Base-by-base conservation (phyloP, 176 grass and related monocot genomes). In the Oryza longistaminata region DNA sequence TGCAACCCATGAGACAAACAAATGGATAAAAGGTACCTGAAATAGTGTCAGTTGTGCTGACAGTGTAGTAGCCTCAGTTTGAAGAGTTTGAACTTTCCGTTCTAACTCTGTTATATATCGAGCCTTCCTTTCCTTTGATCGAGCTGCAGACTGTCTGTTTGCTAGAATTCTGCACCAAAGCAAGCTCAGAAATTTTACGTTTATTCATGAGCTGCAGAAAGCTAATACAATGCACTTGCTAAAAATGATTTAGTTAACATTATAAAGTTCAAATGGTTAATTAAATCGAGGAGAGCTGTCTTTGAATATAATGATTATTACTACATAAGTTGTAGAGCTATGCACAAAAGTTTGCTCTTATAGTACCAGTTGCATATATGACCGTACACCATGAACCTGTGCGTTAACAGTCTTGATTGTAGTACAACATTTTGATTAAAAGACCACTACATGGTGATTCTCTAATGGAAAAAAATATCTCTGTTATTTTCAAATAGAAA, bases 61-160 rank as follows among this genome's bases (percentile, higher is more conserved):
- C 69, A 98, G 84, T 78, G 93, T 91, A 33, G 91, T 91, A 87
- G 90, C 93, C 83, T 93, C 91, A 2, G 89, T 95, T 73, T 95
- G 93, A 76, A 95, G 87, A 85, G 85, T 91, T 72, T 97, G 95
- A 77, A 97, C 93, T 77, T 98, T 95, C 77, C 88, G 72, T 73
- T 98, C 95, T 64, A 98, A 77, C 81, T 98, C 93, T 82, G 71
- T 86, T 79, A 98, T 93, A 92, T 98, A 98, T 82, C 95, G 80
- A 81, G 88, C 88, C 78, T 92, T 95, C 85, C 91, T 92, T 90
- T 98, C 95, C 79, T 98, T 98, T 60, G 95, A 98, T 25, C 95
- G 93, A 31, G 95, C 88, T 77, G 95, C 93, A 75, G 95, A 98
- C 45, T 95, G 89, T n/a, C 95, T 90, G 80, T 98, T 98, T 17